These are phyloP conservation scores for Amanita molliuscula DNA, from an alignment of 768 basidiomycete species.

Conservation along the genomic window DNA sequence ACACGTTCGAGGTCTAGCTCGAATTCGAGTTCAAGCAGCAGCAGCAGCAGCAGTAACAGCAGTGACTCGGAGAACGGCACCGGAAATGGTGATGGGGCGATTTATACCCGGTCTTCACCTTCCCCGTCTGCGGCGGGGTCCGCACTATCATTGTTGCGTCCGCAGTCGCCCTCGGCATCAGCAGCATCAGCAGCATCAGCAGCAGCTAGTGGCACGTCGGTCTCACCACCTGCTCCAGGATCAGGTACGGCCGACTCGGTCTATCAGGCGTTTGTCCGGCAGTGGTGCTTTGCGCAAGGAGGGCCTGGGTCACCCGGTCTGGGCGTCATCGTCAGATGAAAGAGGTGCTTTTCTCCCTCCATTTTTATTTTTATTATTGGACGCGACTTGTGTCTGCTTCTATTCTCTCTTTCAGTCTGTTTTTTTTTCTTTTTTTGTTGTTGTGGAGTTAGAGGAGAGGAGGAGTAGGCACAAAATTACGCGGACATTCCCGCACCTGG, in stretches of 20 bases:
- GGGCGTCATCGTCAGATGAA: not conserved
- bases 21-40: not conserved
- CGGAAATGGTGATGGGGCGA: not conserved
- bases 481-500: too few species aligned
- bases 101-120: not conserved
- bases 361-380: not conserved
- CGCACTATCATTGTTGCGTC: not conserved
- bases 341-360: not conserved
- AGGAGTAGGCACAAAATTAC: not conserved
- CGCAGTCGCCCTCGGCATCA: not conserved
- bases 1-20: not conserved
- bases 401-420: not conserved
- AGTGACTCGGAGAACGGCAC: not conserved
- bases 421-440: not conserved
- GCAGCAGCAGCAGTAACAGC: not conserved
- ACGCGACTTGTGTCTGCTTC: not conserved
- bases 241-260: conserved; percentile 16
- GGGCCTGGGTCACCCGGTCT: conserved; percentile 3
- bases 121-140: not conserved
- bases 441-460: not conserved
- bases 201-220: not conserved
- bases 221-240: not conserved
- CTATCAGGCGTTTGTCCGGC: conserved; percentile 51
- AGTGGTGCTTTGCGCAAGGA: conserved; percentile 63
- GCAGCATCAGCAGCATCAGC: not conserved